These are phyloP conservation scores for Fonsecaea nubica DNA, from an alignment of 2,329 filamentous ascomycete species.

Conservation along the genomic window DNA sequence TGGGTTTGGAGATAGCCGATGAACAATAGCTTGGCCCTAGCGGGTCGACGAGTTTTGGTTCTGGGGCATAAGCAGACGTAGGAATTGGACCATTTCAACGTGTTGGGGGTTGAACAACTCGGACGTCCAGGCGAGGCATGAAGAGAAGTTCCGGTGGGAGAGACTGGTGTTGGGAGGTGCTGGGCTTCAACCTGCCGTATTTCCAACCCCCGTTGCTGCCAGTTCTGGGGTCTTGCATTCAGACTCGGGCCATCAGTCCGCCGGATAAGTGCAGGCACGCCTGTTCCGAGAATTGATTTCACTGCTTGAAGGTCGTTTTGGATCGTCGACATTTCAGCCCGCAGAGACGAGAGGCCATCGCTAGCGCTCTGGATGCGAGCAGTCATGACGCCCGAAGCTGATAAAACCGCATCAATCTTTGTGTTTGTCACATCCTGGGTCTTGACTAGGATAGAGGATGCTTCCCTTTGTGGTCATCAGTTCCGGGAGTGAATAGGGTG, in stretches of 20 bases:
- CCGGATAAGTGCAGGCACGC: background rate
- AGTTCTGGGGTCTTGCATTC: background rate
- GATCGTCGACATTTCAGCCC: background rate
- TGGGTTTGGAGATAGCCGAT: background rate
- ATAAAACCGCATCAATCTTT: conserved; percentile 13
- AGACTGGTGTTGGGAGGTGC: background rate
- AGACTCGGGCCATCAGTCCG: background rate
- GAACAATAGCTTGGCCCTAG: background rate
- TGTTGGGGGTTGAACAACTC: background rate
- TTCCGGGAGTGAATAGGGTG: background rate
- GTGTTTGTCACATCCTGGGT: background rate
- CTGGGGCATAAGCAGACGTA: background rate
- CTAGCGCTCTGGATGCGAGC: background rate
- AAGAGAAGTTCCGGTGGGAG: background rate
- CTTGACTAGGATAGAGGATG: background rate
- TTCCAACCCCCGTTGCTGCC: background rate
- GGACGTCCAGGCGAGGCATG: background rate
- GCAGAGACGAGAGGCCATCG: conserved; percentile 4
- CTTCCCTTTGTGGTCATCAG: conserved; percentile 9
- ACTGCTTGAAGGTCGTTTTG: background rate
- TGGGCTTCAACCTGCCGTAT: background rate
- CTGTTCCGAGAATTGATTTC: conserved; percentile 7
- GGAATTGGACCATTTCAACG: background rate
- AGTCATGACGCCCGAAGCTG: background rate
- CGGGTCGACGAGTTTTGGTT: background rate